Evolutionary conservation across 139 green algal genomes (phyloP), one percentile per base, ranked within the genome.

Genomic region (Chlorella vulgaris): DNA sequence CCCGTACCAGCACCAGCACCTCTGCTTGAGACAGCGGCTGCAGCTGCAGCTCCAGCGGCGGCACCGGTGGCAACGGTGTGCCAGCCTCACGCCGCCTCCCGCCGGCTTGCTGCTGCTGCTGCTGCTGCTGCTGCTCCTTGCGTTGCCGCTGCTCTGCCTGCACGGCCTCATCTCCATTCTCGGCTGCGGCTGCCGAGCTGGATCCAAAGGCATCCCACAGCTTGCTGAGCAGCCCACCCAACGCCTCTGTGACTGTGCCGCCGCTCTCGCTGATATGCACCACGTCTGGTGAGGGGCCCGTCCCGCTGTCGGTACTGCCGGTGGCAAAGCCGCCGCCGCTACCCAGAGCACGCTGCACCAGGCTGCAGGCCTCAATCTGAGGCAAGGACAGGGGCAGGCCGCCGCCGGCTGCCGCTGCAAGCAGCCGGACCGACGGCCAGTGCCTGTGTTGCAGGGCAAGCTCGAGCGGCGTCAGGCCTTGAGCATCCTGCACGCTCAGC

Each of bases 381-480:
- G 36, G 24, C 19, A 65, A 51, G n/a, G 66, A 60, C 8, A 83
- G 50, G 3, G 66, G 47, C 29, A 33, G 65, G 50, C 47, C 50
- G 62, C 47, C 77, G 21, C 36, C 8, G 4, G 51, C 73, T 2
- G 77, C 65, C 0, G 43, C 33, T 2, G 62, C 81, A 47, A 81
- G 47, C 60, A 80, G 51, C 10, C 43, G 43, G 22, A 38, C 81
- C 7, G 71, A 70, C 4, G 38, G 28, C 81, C 81, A 85, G 29
- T 76, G 58, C 40, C 61, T 70, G n/a, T 26, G 61, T 21, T 36
- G 29, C 35, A 85, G 53, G 6, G 81, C 81, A n/a, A 85, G 36
- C 19, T 81, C 74, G 2, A 76, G 22, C 1, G 81, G 29, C 7
- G 53, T 58, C 38, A 51, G 29, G n/a, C 81, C 70, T 7, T 6